Evolutionary conservation across 805 yeast genomes (phyloP).

Genomic region (Starmera quercuum): DNA sequence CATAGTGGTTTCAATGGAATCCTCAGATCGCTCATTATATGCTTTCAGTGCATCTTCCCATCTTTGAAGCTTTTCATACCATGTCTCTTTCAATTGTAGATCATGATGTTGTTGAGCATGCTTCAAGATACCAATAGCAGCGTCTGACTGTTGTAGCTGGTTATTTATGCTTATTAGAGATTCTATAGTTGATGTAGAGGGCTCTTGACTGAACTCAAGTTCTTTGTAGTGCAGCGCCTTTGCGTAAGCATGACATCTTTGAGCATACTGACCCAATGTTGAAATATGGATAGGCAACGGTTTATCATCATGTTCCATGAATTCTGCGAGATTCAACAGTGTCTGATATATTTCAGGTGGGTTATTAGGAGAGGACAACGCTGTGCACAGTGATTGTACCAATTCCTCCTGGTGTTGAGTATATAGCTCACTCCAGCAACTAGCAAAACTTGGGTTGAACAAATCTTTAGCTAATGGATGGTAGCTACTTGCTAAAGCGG

Average conservation of each 20-base stretch:
- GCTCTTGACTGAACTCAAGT: conserved; percentile 88
- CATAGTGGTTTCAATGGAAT: conserved; percentile 82
- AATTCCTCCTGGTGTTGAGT: conserved; percentile 86
- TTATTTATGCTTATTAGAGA: conserved; percentile 88
- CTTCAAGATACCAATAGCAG: conserved; percentile 93
- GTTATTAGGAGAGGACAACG: conserved; percentile 81
- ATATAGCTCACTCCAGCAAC: conserved; percentile 91
- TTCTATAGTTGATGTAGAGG: conserved; percentile 87
- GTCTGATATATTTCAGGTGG: conserved; percentile 96
- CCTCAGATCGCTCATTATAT: conserved; percentile 70
- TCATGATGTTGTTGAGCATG: conserved; percentile 91
- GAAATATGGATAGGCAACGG: conserved; percentile 88
- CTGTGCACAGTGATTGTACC: conserved; percentile 77
- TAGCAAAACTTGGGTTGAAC: conserved; percentile 90
- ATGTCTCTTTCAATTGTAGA: conserved; percentile 87
- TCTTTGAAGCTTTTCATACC: conserved; percentile 94
- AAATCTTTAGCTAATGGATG: conserved; percentile 84
- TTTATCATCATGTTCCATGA: conserved; percentile 95
- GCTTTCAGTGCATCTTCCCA: conserved; percentile 98
- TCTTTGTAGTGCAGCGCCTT: conserved; percentile 96
- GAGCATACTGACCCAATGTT: conserved; percentile 87
- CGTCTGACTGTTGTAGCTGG: conserved; percentile 92
- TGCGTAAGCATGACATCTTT: conserved; percentile 94
- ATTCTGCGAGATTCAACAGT: conserved; percentile 83
- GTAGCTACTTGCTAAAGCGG: conserved; percentile 79